Evolutionary conservation across 139 green algal species (phyloP).

Genomic region (Chlorella sp.): DNA sequence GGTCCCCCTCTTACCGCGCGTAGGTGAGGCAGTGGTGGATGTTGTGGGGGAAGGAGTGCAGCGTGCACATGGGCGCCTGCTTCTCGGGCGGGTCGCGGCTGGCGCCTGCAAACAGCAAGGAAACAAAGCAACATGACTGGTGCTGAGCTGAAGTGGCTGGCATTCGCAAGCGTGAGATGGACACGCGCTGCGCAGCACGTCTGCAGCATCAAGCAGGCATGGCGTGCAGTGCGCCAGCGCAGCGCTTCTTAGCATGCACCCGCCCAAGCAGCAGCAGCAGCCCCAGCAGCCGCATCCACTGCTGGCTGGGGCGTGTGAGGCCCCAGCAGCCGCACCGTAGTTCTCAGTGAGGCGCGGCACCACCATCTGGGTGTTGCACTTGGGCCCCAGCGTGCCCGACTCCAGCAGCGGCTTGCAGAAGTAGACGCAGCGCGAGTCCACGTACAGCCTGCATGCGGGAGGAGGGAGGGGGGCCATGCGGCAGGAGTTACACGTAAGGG

Average conservation of each 20-base stretch:
- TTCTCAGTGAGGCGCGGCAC: constrained; percentile 97
- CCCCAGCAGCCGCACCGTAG: constrained; percentile 94
- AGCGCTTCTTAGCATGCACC: too few relatives aligned
- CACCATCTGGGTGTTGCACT: constrained; percentile 98
- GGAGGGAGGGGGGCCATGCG: too few relatives aligned
- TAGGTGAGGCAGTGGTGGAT: constrained; percentile 98
- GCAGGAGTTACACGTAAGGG: too few relatives aligned
- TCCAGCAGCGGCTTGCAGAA: constrained; percentile 98
- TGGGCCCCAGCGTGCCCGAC: constrained; percentile 94
- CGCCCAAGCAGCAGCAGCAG: too few relatives aligned
- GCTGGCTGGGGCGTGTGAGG: too few relatives aligned
- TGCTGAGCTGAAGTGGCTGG: too few relatives aligned
- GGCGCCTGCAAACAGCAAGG: constrained; percentile 61
- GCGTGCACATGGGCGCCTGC: constrained; percentile 98
- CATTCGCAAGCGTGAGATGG: too few relatives aligned
- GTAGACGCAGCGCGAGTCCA: constrained; percentile 97
- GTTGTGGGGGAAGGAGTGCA: constrained; percentile 99
- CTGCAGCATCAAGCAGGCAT: too few relatives aligned
- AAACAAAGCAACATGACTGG: too few relatives aligned
- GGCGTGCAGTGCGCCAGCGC: too few relatives aligned
- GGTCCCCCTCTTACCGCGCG: constrained; percentile 74
- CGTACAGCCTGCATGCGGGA: constrained; percentile 85
- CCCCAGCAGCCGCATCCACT: too few relatives aligned
- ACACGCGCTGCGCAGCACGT: too few relatives aligned
- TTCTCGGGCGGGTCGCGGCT: constrained; percentile 93